These are phyloP conservation scores for Candida jianshihensis DNA, from an alignment of 805 yeast species.

Conservation along the genomic window DNA sequence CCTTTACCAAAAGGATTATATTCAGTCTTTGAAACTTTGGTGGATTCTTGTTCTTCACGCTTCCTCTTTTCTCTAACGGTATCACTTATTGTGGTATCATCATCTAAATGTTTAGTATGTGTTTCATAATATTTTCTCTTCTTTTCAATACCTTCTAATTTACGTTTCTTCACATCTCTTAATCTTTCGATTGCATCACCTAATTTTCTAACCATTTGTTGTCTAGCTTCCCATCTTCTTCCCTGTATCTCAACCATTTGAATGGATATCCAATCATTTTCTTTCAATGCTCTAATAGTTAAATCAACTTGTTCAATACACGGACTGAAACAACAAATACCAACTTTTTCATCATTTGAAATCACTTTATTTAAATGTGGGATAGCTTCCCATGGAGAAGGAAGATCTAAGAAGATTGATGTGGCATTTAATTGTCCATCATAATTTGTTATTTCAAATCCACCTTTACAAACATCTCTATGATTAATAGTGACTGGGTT, in stretches of 20 bases:
- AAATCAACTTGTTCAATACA: conserved; percentile 95
- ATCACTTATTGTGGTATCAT: conserved; percentile 13
- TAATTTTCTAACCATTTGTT: conserved; percentile 75
- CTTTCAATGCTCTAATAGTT: conserved; percentile 69
- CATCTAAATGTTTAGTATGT: conserved; percentile 16
- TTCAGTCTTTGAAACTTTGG: conserved; percentile 37
- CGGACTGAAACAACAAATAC: conserved; percentile 93
- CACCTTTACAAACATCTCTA: conserved; percentile 86
- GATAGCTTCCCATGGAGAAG: conserved; percentile 96
- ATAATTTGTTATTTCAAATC: conserved; percentile 51
- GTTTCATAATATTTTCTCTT: conserved; percentile 30
- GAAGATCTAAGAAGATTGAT: conserved; percentile 82
- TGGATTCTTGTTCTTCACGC: conserved; percentile 17
- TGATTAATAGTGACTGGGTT: conserved; percentile 60
- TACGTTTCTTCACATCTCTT: conserved; percentile 71
- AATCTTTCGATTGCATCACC: conserved; percentile 77
- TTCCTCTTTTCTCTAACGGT: conserved; percentile 21
- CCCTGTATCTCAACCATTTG: conserved; percentile 92
- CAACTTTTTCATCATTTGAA: conserved; percentile 43
- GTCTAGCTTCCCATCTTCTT: conserved; percentile 81
- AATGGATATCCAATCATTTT: conserved; percentile 73
- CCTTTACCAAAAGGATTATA: conserved; percentile 95
- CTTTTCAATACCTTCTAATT: conserved; percentile 56
- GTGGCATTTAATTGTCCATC: conserved; percentile 48
- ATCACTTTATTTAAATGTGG: conserved; percentile 59